Base-by-base conservation (phyloP, 345 rosid genomes). In the Barbarea vulgaris region DNA sequence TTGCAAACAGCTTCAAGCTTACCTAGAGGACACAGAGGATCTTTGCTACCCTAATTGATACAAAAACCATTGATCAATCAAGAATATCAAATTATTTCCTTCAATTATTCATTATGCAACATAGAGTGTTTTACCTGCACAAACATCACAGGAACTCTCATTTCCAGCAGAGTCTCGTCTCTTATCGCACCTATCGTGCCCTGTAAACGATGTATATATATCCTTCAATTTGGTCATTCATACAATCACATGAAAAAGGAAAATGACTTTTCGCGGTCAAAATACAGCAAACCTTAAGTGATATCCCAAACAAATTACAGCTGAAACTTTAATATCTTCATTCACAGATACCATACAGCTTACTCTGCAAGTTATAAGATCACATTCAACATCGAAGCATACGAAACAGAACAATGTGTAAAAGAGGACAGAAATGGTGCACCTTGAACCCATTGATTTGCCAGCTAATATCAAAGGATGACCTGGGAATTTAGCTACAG, bases 381-480 rank as follows among this genome's bases (percentile, higher is more conserved):
- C 36, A 62, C 9, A 64, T 11, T 73, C 47, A 73, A 22, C 64
- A 44, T 13, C 0, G 15, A 48, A 48, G 17, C 1, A 0, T 39
- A 39, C 1, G 3, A 28, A 47, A 34, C 25, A 50, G 44, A 52
- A 41, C 42, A 51, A 21, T 3, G 39, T 6, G 3, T 53, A 61
- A 5, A n/a, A n/a, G n/a, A n/a, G n/a, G n/a, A n/a, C n/a, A n/a
- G 14, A 12, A 18, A 47, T 21, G 4, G 0, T 15, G 2, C 47
- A 79, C 98, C 98, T 87, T 19, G 96, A 91, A 66, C 96, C 98
- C 98, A 91, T 87, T 34, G 98, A 91, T 84, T 93, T 93, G 71
- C 96, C 98, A 15, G 89, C 97, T 82, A 93, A 81, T 73, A 91
- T 81, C 65, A 93, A 68, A 44, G 91, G 96, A 81, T 91, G 92